phyloP scores from a whole-genome alignment of 2,329 filamentous ascomycete species.

The Fusarium buxicola region DNA sequence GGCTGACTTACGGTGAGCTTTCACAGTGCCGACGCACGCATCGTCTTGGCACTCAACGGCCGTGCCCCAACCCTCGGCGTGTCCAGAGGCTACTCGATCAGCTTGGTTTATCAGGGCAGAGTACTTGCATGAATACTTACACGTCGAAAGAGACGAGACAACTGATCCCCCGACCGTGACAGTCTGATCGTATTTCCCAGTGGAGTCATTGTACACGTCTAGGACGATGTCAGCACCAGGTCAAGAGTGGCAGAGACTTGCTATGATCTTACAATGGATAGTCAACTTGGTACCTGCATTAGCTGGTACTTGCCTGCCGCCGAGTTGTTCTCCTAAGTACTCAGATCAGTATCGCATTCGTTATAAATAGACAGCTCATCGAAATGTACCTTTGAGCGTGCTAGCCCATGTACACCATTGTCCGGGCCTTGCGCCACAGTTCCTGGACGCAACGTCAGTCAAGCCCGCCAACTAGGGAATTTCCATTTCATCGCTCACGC shows the following conservation, averaged over 20 bases:
- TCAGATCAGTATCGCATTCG: background rate
- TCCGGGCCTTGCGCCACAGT: constrained; percentile 25
- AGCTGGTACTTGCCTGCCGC: constrained; percentile 27
- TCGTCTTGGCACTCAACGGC: constrained; percentile 36
- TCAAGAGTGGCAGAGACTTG: no score
- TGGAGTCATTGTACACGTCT: constrained; percentile 34
- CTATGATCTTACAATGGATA: constrained; percentile 19
- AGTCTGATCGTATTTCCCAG: constrained; percentile 30
- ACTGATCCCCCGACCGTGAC: constrained; percentile 11
- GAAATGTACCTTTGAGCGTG: constrained; percentile 17
- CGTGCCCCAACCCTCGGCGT: constrained; percentile 31
- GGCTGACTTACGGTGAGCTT: constrained; percentile 17
- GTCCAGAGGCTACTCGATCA: constrained; percentile 19
- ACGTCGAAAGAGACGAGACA: constrained; percentile 23
- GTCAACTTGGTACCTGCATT: constrained; percentile 19
- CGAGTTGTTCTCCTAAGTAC: constrained; percentile 15
- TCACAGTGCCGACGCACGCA: constrained; percentile 24
- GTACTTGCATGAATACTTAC: background rate
- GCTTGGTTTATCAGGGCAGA: accelerated
- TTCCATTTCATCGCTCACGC: background rate
- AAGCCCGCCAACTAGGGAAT: no score
- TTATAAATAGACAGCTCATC: accelerated
- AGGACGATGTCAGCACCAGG: background rate
- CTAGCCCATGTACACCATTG: constrained; percentile 37
- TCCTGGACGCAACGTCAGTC: constrained; percentile 5